Evolutionary conservation across 1,284 basidiomycete genomes (phyloP).

Genomic region (Cutaneotrichosporon sp.): DNA sequence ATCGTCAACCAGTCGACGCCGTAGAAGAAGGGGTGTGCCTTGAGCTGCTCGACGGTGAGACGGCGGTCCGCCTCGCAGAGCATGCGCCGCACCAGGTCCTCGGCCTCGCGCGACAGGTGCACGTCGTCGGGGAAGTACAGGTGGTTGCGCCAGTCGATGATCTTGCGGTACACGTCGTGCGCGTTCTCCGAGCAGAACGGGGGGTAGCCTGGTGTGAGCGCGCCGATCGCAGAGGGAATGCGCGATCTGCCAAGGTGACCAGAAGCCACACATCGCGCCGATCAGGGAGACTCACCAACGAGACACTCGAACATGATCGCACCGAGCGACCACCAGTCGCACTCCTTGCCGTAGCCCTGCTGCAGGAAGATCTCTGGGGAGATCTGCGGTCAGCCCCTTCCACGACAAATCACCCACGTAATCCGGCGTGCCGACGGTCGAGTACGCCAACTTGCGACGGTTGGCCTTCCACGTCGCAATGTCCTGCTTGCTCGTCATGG

Average conservation of each 20-base stretch:
- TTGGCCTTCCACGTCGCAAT: constrained; percentile 99
- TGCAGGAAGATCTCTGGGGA: constrained; percentile 98
- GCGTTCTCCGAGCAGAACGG: constrained; percentile 98
- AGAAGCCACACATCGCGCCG: too few species aligned
- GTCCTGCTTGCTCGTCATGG: constrained; percentile 88
- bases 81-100: constrained; percentile 75
- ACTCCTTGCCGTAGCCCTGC: constrained; percentile 97
- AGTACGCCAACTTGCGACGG: constrained; percentile 93
- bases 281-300: constrained; percentile 56
- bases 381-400: constrained; percentile 57
- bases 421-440: constrained; percentile 97
- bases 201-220: constrained; percentile 64
- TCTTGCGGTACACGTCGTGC: constrained; percentile 98
- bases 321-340: constrained; percentile 97
- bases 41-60: constrained; percentile 82
- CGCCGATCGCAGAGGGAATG: too few species aligned
- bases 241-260: too few species aligned
- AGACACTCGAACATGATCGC: constrained; percentile 99
- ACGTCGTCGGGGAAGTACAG: constrained; percentile 95
- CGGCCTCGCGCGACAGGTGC: constrained; percentile 87
- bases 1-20: constrained; percentile 93
- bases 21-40: constrained; percentile 92
- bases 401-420: constrained; percentile 59
- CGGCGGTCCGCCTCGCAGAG: constrained; percentile 82
- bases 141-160: constrained; percentile 91